phyloP scores from a whole-genome alignment of 352 stramenopile genomes.

The Thraustochytrium striatum region DNA sequence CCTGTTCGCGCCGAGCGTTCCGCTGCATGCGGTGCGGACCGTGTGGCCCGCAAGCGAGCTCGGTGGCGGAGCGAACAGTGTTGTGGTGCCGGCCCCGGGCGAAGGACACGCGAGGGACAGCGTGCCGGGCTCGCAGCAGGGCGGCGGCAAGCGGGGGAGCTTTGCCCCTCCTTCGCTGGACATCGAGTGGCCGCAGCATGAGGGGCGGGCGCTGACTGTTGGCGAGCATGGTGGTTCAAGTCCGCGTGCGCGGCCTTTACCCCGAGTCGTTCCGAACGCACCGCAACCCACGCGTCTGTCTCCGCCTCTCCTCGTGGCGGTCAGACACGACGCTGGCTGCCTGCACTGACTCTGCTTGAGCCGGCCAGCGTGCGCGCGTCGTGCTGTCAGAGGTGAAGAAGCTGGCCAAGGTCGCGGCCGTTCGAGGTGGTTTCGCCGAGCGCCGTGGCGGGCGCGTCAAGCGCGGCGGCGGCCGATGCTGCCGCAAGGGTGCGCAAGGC shows the following conservation, averaged over 20 bases:
- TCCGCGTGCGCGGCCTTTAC: neutral
- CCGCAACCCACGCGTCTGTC: neutral
- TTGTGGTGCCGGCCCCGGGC: neutral
- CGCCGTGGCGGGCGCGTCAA: neutral
- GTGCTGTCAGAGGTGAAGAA: neutral
- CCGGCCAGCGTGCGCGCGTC: too few species aligned
- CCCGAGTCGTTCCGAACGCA: neutral
- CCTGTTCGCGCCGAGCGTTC: neutral
- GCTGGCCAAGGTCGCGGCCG: neutral
- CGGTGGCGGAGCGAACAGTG: neutral
- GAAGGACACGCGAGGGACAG: neutral
- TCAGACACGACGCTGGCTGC: neutral
- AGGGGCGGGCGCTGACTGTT: too few species aligned
- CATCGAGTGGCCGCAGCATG: too few species aligned
- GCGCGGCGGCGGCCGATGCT: neutral
- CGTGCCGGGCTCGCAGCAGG: too few species aligned
- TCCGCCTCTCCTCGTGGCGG: neutral
- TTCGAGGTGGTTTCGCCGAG: neutral
- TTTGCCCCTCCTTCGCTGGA: too few species aligned
- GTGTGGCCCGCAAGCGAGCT: neutral
- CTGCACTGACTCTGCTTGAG: neutral
- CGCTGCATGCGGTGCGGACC: neutral
- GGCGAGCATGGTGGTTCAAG: neutral
- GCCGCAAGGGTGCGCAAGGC: neutral
- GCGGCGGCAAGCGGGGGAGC: too few species aligned